A percentile compares a stretch with the other conserved stretches of the same genome.
These are phyloP conservation scores for Lentinula edodes DNA, from an alignment of 768 basidiomycete species.

Conservation along the genomic window DNA sequence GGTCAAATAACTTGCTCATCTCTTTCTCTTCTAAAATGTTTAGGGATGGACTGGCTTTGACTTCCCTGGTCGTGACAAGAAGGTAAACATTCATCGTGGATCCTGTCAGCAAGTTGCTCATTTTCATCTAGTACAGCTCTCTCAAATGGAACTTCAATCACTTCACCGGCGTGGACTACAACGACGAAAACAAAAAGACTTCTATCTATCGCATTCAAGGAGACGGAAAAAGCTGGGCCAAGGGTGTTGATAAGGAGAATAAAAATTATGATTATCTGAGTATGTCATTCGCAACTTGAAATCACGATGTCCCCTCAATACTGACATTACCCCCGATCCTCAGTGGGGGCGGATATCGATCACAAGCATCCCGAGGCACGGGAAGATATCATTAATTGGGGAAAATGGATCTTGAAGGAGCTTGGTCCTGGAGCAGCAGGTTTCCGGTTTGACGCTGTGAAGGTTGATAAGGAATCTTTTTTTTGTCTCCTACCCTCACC, in stretches of 20 bases:
- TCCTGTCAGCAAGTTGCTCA: too few relatives aligned
- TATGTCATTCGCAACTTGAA: conserved; percentile 10
- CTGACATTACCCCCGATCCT: background rate
- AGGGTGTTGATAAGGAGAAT: conserved; percentile 54
- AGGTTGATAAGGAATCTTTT: conserved; percentile 10
- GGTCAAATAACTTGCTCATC: too few relatives aligned
- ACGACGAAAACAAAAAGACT: conserved; percentile 43
- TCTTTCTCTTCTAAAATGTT: too few relatives aligned
- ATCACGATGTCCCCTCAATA: background rate
- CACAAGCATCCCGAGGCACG: conserved; percentile 58
- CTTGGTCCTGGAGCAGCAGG: conserved; percentile 15
- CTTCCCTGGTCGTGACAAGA: conserved; percentile 54
- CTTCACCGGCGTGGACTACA: conserved; percentile 64
- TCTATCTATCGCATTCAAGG: conserved; percentile 54
- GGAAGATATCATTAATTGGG: conserved; percentile 52
- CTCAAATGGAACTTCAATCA: conserved; percentile 55
- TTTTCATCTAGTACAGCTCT: conserved; percentile 36
- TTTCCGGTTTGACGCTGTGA: conserved; percentile 37
- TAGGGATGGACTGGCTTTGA: conserved; percentile 63
- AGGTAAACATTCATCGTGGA: conserved; percentile 25
- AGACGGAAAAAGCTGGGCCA: conserved; percentile 54
- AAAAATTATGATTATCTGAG: conserved; percentile 62
- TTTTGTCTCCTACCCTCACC: background rate
- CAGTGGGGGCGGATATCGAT: conserved; percentile 38
- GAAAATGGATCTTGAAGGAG: conserved; percentile 45